Conservation (phyloP, 352 stramenopile genomes). For the Albugo candida region DNA sequence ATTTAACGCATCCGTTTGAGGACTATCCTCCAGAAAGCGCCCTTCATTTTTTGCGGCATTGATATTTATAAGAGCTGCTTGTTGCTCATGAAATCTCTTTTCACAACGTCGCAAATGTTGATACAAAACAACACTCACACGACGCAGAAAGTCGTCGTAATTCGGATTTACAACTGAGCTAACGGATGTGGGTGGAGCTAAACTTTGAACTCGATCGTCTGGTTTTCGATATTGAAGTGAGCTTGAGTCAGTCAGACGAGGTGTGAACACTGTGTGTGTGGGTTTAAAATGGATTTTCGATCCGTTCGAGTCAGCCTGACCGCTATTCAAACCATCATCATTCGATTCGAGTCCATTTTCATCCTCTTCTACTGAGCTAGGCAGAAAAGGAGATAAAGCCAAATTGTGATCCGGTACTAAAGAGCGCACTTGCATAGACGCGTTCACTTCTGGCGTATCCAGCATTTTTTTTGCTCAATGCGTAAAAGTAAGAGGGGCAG, state of each 20-base stretch:
- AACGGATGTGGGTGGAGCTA: conserved; percentile 46
- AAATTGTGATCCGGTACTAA: conserved; percentile 20
- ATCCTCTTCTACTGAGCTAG: conserved; percentile 58
- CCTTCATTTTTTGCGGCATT: neutral
- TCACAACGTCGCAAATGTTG: conserved; percentile 78
- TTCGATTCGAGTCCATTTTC: neutral
- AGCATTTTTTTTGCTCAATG: neutral
- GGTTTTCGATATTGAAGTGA: conserved; percentile 63
- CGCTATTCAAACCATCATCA: neutral
- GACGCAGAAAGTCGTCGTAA: conserved; percentile 78
- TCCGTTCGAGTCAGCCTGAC: neutral
- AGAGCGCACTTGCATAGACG: neutral
- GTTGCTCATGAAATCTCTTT: conserved; percentile 48
- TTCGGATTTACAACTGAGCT: conserved; percentile 78
- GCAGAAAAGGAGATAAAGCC: conserved; percentile 54
- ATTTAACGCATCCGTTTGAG: neutral
- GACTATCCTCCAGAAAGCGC: neutral
- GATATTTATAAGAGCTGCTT: neutral
- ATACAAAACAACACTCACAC: conserved; percentile 79
- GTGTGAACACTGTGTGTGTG: conserved; percentile 73
- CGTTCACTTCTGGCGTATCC: neutral
- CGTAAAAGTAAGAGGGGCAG: too few species aligned
- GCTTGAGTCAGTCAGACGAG: conserved; percentile 37
- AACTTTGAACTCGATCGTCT: conserved; percentile 42
- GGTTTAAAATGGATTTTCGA: conserved; percentile 58